Evolutionary conservation across 495 filamentous ascomycete genomes (phyloP).

Genomic region (Extremus antarcticus): DNA sequence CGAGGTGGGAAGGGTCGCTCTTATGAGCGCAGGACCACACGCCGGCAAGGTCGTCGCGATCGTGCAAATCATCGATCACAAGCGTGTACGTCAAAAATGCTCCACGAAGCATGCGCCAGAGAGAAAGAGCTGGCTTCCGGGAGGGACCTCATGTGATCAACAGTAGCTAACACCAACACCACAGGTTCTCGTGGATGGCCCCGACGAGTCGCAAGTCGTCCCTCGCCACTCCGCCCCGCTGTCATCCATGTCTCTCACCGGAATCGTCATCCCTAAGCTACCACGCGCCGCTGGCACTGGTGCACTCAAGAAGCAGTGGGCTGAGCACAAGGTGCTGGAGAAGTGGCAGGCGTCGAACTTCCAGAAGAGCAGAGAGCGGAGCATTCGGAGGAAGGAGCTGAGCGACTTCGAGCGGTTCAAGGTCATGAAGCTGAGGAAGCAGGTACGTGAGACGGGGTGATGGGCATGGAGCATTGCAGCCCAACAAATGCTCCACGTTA

Average conservation of each 20-base stretch:
- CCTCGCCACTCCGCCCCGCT: constrained; percentile 76
- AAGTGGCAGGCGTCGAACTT: constrained; percentile 82
- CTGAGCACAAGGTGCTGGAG: constrained; percentile 71
- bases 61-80: constrained; percentile 99
- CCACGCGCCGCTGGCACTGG: constrained; percentile 77
- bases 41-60: constrained; percentile 79
- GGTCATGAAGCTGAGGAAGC: constrained; percentile 94
- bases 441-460: constrained; percentile 44
- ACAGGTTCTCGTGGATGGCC: constrained; percentile 92
- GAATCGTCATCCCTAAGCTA: constrained; percentile 76
- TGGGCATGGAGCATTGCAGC: neutral
- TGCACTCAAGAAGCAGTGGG: constrained; percentile 74
- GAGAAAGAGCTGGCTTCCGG: no score
- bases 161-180: constrained; percentile 1
- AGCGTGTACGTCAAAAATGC: constrained; percentile 68
- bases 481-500: no score
- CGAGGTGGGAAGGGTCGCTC: constrained; percentile 91
- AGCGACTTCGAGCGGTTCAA: constrained; percentile 99
- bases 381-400: constrained; percentile 75
- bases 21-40: constrained; percentile 68
- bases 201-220: constrained; percentile 59
- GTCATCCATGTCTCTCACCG: constrained; percentile 73
- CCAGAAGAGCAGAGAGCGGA: constrained; percentile 77
- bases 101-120: no score
- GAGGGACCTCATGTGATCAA: no score